A percentile compares a stretch with the other conserved stretches of the same genome.
Conservation (phyloP, 306 rosid genomes). For the Castanea crenata region DNA sequence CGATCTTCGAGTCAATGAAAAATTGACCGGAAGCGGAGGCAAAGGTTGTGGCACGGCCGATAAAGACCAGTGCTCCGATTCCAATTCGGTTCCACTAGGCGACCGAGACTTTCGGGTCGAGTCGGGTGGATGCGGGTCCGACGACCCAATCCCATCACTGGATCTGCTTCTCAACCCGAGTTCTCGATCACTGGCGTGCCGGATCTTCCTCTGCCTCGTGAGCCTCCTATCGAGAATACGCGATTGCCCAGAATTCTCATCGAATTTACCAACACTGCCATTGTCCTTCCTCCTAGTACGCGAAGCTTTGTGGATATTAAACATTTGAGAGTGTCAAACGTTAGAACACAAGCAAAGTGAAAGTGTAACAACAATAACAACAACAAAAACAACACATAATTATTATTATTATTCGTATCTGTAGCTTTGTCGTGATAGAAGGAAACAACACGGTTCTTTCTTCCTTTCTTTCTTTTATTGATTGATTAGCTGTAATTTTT, state of each 20-base stretch:
- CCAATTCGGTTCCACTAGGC: not conserved
- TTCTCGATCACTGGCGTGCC: constrained; percentile 42
- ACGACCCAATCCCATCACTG: constrained; percentile 17
- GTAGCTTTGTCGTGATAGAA: not conserved
- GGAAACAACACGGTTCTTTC: constrained; percentile 33
- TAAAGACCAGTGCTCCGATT: constrained; percentile 43
- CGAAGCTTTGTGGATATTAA: constrained; percentile 11
- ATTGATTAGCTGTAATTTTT: not conserved
- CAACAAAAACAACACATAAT: too few relatives aligned
- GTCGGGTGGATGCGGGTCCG: constrained; percentile 49
- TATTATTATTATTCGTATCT: too few relatives aligned
- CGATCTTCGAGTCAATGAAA: constrained; percentile 32
- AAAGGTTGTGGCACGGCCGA: constrained; percentile 53
- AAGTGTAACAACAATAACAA: too few relatives aligned
- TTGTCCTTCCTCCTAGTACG: not conserved
- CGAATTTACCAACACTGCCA: not conserved
- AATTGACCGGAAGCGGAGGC: constrained; percentile 63
- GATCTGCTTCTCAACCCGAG: constrained; percentile 18
- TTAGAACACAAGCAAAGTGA: too few relatives aligned
- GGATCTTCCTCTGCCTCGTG: constrained; percentile 65
- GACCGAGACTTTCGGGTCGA: constrained; percentile 28
- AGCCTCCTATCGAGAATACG: constrained; percentile 45
- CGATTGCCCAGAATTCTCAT: constrained; percentile 2
- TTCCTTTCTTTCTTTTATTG: constrained; percentile 19
- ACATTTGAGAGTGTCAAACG: constrained; percentile 13